Percentiles rank a stretch among this genome's conserved stretches.
These are phyloP conservation scores for Aspergillus sp. DNA, from an alignment of 2,329 filamentous ascomycete species.

Conservation along the genomic window DNA sequence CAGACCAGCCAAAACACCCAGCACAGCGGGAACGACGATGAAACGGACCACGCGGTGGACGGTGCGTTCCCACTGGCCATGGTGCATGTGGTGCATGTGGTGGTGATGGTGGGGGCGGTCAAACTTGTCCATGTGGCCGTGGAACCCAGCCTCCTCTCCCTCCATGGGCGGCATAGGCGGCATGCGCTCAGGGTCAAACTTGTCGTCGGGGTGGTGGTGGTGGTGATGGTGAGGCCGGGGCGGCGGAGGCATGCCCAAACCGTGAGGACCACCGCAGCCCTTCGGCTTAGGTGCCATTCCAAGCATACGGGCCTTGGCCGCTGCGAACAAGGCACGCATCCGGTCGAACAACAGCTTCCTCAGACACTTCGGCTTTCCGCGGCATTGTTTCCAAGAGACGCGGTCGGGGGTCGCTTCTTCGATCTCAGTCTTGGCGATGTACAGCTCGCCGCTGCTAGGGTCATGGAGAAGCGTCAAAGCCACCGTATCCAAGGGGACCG, in stretches of 20 bases:
- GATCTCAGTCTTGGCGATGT: conserved; percentile 41
- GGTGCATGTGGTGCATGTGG: conserved; percentile 35
- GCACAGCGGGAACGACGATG: conserved; percentile 48
- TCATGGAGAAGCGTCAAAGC: conserved; percentile 43
- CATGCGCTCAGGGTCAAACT: conserved; percentile 12
- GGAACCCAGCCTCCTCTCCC: conserved; percentile 17
- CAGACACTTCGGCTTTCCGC: conserved; percentile 43
- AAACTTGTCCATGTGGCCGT: conserved; percentile 2
- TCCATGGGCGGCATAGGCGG: conserved; percentile 1
- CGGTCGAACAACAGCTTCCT: conserved; percentile 42
- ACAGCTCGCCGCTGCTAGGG: conserved; percentile 34
- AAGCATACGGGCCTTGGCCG: conserved; percentile 41
- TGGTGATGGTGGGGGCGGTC: conserved; percentile 30
- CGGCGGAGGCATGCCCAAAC: conserved; percentile 13
- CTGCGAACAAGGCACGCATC: conserved; percentile 40
- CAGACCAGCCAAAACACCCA: conserved; percentile 50
- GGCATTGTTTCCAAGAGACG: conserved; percentile 47
- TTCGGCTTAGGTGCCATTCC: conserved; percentile 32
- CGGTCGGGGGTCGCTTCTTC: conserved; percentile 41
- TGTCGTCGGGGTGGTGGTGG: conserved; percentile 9
- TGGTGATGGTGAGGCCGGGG: conserved; percentile 16
- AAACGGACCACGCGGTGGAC: conserved; percentile 45
- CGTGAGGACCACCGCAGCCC: conserved; percentile 33
- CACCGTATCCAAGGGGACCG: conserved; percentile 48
- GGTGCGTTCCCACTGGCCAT: conserved; percentile 42